Base-by-base conservation (phyloP, 2,329 filamentous ascomycete species). In the Raffaelea arxii region DNA sequence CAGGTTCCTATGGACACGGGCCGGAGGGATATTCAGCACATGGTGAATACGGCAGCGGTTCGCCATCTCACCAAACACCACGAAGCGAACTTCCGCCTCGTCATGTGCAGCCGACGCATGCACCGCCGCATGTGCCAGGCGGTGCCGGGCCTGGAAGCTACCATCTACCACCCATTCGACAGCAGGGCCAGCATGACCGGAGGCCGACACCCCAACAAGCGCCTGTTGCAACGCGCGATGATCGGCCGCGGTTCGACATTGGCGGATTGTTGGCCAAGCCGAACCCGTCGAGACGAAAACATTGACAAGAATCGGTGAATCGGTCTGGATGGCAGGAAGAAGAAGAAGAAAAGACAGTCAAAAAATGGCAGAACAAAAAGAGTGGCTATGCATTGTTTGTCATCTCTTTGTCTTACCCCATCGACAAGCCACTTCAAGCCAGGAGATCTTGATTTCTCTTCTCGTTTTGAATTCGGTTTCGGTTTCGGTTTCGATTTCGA, bases 201-300 rank as follows among this genome's bases (percentile, higher is more conserved):
- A 10, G 14, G 32, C 32, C n/a, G n/a, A n/a, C n/a, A n/a, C n/a
- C 32, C 16, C 5, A 12, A 12, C 32, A 16, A n/a, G 14, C 14
- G 32, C 32, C 32, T n/a, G 14, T 59, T 50, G 24, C 45, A 37
- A 43, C 54, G 19, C 53, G 71, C 38, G 72, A 75, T 47, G 75
- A 77, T 46, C 69, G 75, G 24, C 62, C 68, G 18, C 71, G 78
- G 16, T 72, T 82, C 42, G 77, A 79, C 54, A 82, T 82, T 51
- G 75, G 71, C 11, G 78, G 77, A 2, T 67, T 78, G 56, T 76
- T 84, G 56, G 79, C 78, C 53, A 76, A 70, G 60, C 70, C 74
- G 22, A 72, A 72, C 54, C 67, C 59, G 9, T 44, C 46, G 9
- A 25, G 19, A 35, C 32, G 38, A 4, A 16, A 36, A 10, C 6